phyloP scores from a whole-genome alignment of 768 basidiomycete species.

The Psilocybe azurescens region DNA sequence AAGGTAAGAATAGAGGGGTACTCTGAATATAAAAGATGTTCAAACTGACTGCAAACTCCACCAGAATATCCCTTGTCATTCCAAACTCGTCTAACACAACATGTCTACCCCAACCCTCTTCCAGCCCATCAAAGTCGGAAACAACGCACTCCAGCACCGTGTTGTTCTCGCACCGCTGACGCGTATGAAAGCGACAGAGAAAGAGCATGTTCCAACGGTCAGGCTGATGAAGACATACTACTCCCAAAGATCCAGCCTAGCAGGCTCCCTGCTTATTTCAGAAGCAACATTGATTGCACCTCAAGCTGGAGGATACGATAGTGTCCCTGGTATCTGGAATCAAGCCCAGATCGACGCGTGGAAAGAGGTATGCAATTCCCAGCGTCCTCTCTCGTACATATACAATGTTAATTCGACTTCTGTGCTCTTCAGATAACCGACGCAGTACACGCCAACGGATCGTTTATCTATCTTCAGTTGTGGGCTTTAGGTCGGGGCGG shows the following conservation, averaged over 20 bases:
- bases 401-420: background rate
- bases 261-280: slow-evolving; percentile 60
- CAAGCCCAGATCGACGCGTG: slow-evolving; percentile 62
- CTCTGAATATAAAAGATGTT: too few relatives aligned
- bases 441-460: slow-evolving; percentile 41
- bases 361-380: slow-evolving; percentile 48
- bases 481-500: slow-evolving; percentile 61
- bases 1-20: too few relatives aligned
- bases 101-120: slow-evolving; percentile 40
- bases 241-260: slow-evolving; percentile 46
- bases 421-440: slow-evolving; percentile 49
- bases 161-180: slow-evolving; percentile 62
- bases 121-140: slow-evolving; percentile 50
- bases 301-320: slow-evolving; percentile 52
- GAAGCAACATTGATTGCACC: slow-evolving; percentile 62
- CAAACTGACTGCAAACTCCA: too few relatives aligned
- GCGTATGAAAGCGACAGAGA: slow-evolving; percentile 40
- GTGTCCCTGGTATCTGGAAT: slow-evolving; percentile 69
- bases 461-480: slow-evolving; percentile 58
- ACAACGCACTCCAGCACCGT: slow-evolving; percentile 48
- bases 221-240: slow-evolving; percentile 50
- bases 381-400: too few relatives aligned
- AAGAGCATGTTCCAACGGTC: slow-evolving; percentile 40
- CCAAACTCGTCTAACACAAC: background rate
- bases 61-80: too few relatives aligned